phyloP scores from a whole-genome alignment of 805 yeast genomes.

The Metschnikowia dekortorum region DNA sequence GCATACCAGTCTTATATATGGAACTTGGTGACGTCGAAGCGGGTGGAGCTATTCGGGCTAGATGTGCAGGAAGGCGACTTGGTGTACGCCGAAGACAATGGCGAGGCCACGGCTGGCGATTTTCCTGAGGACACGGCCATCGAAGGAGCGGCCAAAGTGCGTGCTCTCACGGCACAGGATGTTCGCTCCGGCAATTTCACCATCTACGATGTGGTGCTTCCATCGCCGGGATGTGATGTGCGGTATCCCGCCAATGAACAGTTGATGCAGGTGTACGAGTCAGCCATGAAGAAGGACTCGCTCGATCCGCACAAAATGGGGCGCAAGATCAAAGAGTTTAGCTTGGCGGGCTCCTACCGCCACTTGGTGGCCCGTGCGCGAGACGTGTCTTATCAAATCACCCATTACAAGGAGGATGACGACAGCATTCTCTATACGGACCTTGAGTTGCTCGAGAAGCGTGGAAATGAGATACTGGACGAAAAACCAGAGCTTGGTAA shows the following conservation, averaged over 20 bases:
- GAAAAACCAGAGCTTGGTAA: too few species aligned
- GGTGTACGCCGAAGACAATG: slow-evolving; percentile 40
- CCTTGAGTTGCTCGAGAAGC: slow-evolving; percentile 39
- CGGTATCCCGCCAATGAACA: slow-evolving; percentile 69
- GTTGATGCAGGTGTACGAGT: slow-evolving; percentile 58
- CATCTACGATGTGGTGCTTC: slow-evolving; percentile 82
- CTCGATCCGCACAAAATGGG: slow-evolving; percentile 84
- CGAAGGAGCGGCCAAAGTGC: slow-evolving; percentile 58
- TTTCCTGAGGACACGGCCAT: slow-evolving; percentile 69
- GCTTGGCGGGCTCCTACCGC: slow-evolving; percentile 89
- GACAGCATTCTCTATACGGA: slow-evolving; percentile 81
- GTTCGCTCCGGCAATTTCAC: slow-evolving; percentile 51
- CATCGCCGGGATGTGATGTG: slow-evolving; percentile 97
- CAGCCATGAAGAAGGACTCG: slow-evolving; percentile 73
- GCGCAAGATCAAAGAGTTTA: slow-evolving; percentile 81
- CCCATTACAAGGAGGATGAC: slow-evolving; percentile 57
- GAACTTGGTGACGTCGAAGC: slow-evolving; percentile 79
- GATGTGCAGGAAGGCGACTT: slow-evolving; percentile 77
- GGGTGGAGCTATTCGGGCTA: slow-evolving; percentile 69
- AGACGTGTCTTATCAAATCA: slow-evolving; percentile 55
- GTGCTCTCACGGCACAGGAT: slow-evolving; percentile 73
- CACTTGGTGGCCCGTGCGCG: slow-evolving; percentile 62
- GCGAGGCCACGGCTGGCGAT: slow-evolving; percentile 41
- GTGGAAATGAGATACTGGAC: slow-evolving; percentile 15
- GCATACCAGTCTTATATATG: slow-evolving; percentile 96